Percentiles rank a stretch among this genome's conserved stretches.
Evolutionary conservation across 306 rosid species (phyloP).

Genomic region (Elaeagnus macrophylla): DNA sequence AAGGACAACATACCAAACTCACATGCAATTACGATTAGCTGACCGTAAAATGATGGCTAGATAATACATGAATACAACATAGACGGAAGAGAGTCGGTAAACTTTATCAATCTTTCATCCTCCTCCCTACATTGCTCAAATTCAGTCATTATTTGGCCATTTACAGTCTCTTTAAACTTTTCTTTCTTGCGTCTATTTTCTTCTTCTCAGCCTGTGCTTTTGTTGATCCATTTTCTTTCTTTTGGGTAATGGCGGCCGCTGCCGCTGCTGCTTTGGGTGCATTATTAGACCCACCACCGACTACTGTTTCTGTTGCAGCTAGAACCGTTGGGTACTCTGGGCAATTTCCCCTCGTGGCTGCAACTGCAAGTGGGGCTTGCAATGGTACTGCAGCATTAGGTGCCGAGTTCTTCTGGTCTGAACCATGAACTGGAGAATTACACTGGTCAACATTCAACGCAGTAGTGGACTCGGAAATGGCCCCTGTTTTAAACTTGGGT

Average conservation of each 20-base stretch:
- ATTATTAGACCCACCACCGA: constrained; percentile 17
- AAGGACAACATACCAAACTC: too few species aligned
- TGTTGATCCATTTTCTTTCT: constrained; percentile 47
- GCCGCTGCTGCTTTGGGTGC: constrained; percentile 21
- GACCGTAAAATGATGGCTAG: too few species aligned
- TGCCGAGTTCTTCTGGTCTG: constrained; percentile 49
- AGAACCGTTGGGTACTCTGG: constrained; percentile 39
- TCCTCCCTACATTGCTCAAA: neutral
- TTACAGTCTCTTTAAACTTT: constrained; percentile 91
- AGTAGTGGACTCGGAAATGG: constrained; percentile 87
- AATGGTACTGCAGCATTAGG: constrained; percentile 40
- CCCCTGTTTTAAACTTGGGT: constrained; percentile 79
- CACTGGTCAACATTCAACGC: constrained; percentile 83
- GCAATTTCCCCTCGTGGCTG: constrained; percentile 39
- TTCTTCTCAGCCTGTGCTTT: constrained; percentile 82
- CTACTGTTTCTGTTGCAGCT: constrained; percentile 26
- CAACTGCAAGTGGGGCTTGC: constrained; percentile 30
- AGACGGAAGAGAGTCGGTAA: too few species aligned
- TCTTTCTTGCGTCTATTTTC: constrained; percentile 95
- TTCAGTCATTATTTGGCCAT: neutral
- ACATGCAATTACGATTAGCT: too few species aligned
- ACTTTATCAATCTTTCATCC: constrained; percentile 15
- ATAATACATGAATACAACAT: too few species aligned
- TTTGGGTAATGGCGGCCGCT: constrained; percentile 28
- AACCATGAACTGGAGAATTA: constrained; percentile 40